Conservation (phyloP, 2,329 filamentous ascomycete genomes). For the Didymella keratinophila region DNA sequence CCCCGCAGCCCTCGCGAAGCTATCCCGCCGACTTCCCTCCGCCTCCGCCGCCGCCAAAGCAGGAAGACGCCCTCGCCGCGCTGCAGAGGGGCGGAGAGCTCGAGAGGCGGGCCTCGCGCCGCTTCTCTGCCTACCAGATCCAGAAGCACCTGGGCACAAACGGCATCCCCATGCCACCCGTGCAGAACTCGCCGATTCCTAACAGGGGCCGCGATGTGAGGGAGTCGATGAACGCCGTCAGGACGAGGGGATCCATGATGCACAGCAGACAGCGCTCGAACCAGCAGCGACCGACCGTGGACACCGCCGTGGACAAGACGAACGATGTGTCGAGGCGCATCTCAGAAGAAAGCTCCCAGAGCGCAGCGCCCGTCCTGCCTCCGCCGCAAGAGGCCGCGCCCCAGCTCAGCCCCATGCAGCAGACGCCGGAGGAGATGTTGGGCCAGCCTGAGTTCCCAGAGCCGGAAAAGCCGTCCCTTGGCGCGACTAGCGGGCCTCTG, state of each 20-base stretch:
- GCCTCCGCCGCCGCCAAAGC: constrained; percentile 79
- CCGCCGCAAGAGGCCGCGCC: constrained; percentile 41
- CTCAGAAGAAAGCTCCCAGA: constrained; percentile 66
- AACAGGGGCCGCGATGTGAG: constrained; percentile 84
- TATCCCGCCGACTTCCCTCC: constrained; percentile 69
- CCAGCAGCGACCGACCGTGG: constrained; percentile 57
- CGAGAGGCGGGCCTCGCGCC: constrained; percentile 87
- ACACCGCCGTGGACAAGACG: constrained; percentile 68
- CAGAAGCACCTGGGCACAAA: constrained; percentile 90
- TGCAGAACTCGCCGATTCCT: constrained; percentile 80
- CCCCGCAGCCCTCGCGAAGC: constrained; percentile 47
- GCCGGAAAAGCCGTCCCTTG: constrained; percentile 36
- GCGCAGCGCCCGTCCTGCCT: constrained; percentile 46
- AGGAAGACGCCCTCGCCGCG: constrained; percentile 88
- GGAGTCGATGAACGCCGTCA: constrained; percentile 80
- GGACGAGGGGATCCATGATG: constrained; percentile 64
- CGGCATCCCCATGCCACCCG: constrained; percentile 81
- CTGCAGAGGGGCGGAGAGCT: constrained; percentile 91
- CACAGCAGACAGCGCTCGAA: constrained; percentile 62
- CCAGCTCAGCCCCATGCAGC: constrained; percentile 50
- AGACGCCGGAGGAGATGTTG: constrained; percentile 73
- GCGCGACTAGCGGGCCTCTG: constrained; percentile 48
- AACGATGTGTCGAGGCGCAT: constrained; percentile 60
- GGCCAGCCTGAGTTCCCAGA: constrained; percentile 51
- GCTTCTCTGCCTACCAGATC: constrained; percentile 97